A percentile compares a stretch with the other conserved stretches of the same genome.
These are phyloP conservation scores for Cyberlindnera xishuangbannaensis DNA, from an alignment of 805 yeast species.

Conservation along the genomic window DNA sequence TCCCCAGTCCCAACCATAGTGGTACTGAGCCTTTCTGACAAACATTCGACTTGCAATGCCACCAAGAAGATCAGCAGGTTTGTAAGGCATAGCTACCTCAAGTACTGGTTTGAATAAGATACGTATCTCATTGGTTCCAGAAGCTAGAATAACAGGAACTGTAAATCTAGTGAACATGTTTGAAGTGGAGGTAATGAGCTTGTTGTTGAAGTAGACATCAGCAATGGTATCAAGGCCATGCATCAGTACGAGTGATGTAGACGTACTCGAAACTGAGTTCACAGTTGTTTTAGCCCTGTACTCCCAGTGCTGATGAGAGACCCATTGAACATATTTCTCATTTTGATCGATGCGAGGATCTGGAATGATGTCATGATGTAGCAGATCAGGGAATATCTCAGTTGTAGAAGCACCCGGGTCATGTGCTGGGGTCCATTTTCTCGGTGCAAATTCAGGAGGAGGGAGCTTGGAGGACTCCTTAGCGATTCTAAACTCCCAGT, in stretches of 20 bases:
- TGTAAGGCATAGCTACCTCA: conserved; percentile 26
- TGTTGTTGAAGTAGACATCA: conserved; percentile 31
- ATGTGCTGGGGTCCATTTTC: conserved; percentile 9
- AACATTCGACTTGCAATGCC: conserved; percentile 36
- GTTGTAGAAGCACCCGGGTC: conserved; percentile 9
- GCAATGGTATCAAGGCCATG: conserved; percentile 17
- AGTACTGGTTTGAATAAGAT: conserved; percentile 36
- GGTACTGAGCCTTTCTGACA: conserved; percentile 47
- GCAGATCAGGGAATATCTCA: conserved; percentile 39
- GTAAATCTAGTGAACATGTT: conserved; percentile 39
- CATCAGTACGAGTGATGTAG: conserved; percentile 23
- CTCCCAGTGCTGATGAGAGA: conserved; percentile 45
- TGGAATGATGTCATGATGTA: conserved; percentile 32
- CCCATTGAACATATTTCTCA: conserved; percentile 44
- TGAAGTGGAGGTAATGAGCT: conserved; percentile 29
- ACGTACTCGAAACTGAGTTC: conserved; percentile 26
- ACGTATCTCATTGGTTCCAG: conserved; percentile 27
- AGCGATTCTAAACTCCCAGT: conserved; percentile 12
- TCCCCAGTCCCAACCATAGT: conserved; percentile 59
- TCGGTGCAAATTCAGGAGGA: not conserved
- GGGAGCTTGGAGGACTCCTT: conserved; percentile 1
- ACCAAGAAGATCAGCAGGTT: conserved; percentile 25
- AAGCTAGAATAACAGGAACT: conserved; percentile 23
- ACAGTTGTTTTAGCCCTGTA: conserved; percentile 27
- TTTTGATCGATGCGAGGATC: conserved; percentile 42